phyloP scores from a whole-genome alignment of 352 stramenopile species.

The Phytophthora sansomeana region DNA sequence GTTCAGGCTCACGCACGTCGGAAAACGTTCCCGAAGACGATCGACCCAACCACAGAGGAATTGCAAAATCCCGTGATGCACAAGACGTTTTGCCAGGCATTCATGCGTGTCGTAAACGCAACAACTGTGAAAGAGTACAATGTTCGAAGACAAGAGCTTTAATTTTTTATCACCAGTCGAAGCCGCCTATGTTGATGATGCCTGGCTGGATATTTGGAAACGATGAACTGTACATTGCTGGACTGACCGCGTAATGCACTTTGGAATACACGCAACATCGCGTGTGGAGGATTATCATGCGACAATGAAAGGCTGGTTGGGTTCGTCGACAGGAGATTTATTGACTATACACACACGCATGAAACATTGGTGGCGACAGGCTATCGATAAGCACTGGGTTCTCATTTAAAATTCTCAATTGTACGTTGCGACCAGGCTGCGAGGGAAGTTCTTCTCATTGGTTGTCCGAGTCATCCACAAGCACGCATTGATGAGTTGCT shows the following conservation, averaged over 20 bases:
- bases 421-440: too few species aligned
- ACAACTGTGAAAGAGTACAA: background rate
- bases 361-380: conserved; percentile 22
- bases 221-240: conserved; percentile 26
- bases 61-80: background rate
- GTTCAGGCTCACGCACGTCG: background rate
- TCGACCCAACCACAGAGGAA: background rate
- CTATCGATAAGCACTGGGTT: too few species aligned
- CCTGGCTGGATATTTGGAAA: conserved; percentile 34
- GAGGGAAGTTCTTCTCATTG: too few species aligned
- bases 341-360: conserved; percentile 23
- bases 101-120: background rate
- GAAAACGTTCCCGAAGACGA: background rate
- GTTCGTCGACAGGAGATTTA: conserved; percentile 9
- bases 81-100: background rate
- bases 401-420: too few species aligned
- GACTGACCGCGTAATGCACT: conserved; percentile 16
- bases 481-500: too few species aligned
- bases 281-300: conserved; percentile 34
- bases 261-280: conserved; percentile 25
- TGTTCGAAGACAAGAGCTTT: background rate
- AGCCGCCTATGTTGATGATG: conserved; percentile 15
- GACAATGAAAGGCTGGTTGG: conserved; percentile 20
- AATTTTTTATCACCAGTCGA: background rate
- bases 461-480: too few species aligned